Percentiles rank a stretch among this genome's conserved stretches.
phyloP scores from a whole-genome alignment of 139 green algal genomes.

The Chlorella sp. region DNA sequence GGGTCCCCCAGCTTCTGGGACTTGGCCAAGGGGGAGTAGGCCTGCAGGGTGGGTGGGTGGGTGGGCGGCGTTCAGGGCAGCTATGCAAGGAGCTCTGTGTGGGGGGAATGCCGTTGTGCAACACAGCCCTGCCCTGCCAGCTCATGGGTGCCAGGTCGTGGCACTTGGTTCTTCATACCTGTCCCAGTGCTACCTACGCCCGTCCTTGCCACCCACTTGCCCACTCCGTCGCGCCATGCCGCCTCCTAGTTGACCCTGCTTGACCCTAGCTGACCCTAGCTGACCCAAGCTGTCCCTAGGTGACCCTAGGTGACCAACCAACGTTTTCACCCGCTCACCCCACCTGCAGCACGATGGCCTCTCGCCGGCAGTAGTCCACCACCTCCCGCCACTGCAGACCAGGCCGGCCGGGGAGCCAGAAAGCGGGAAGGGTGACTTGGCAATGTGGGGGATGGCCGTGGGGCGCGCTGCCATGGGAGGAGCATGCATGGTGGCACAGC shows the following conservation, averaged over 20 bases:
- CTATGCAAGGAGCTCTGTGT: not conserved
- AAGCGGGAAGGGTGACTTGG: not conserved
- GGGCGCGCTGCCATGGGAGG: no score
- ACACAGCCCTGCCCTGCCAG: not conserved
- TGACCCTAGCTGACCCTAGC: no score
- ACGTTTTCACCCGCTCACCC: not conserved
- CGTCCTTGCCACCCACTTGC: no score
- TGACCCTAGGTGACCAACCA: not conserved
- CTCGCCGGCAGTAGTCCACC: slow-evolving; percentile 55
- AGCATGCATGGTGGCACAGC: no score
- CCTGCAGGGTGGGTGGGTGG: slow-evolving; percentile 28
- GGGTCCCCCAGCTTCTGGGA: slow-evolving; percentile 43
- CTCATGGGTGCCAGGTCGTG: no score
- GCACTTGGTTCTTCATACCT: no score
- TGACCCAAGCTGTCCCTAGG: no score
- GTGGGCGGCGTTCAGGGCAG: not conserved
- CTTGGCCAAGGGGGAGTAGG: slow-evolving; percentile 45
- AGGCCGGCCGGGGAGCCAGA: not conserved
- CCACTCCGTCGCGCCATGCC: no score
- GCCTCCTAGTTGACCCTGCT: no score
- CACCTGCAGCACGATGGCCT: slow-evolving; percentile 66
- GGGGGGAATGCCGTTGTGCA: not conserved
- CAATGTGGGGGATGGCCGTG: no score
- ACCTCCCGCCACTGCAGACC: slow-evolving; percentile 59
- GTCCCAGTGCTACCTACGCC: no score